These are phyloP conservation scores for Auxenochlorella pyrenoidosa DNA, from an alignment of 139 green algal genomes.

Conservation along the genomic window DNA sequence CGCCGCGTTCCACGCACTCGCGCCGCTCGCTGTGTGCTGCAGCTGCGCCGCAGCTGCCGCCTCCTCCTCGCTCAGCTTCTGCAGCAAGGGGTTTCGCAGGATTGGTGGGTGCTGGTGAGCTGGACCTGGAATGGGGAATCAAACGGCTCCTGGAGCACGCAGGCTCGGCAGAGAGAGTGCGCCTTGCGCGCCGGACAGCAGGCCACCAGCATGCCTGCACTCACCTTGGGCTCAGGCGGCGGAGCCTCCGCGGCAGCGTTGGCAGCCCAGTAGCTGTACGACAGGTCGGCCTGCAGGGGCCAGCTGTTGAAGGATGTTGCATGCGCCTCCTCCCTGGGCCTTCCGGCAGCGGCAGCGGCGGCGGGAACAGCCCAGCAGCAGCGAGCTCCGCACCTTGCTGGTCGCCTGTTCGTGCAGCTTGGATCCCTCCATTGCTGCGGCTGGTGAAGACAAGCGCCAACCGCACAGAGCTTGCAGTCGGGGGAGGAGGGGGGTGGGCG, in stretches of 20 bases:
- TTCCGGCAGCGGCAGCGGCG: not conserved
- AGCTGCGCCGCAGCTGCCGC: not conserved
- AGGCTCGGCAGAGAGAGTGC: too few relatives aligned
- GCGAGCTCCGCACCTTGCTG: constrained; percentile 15
- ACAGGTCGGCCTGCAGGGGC: constrained; percentile 9
- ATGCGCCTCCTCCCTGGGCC: not conserved
- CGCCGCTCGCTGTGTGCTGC: constrained; percentile 10
- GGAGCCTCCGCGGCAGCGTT: not conserved
- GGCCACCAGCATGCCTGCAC: not conserved
- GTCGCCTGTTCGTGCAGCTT: constrained; percentile 43
- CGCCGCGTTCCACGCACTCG: constrained; percentile 39
- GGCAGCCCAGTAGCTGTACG: constrained; percentile 40
- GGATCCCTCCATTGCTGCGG: not conserved
- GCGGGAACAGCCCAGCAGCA: not conserved
- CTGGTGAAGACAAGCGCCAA: not conserved
- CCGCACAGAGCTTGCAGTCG: too few relatives aligned
- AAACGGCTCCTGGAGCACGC: not conserved
- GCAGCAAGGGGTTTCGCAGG: not conserved
- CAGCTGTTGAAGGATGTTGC: too few relatives aligned
- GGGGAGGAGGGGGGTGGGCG: too few relatives aligned
- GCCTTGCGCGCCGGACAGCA: not conserved
- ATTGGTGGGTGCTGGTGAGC: too few relatives aligned
- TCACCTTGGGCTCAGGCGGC: constrained; percentile 29
- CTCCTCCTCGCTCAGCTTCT: constrained; percentile 45
- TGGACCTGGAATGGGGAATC: not conserved